Evolutionary conservation across 208 protist species (phyloP), one percentile per base, ranked within the genome.

Genomic region (Naegleria fowleri): DNA sequence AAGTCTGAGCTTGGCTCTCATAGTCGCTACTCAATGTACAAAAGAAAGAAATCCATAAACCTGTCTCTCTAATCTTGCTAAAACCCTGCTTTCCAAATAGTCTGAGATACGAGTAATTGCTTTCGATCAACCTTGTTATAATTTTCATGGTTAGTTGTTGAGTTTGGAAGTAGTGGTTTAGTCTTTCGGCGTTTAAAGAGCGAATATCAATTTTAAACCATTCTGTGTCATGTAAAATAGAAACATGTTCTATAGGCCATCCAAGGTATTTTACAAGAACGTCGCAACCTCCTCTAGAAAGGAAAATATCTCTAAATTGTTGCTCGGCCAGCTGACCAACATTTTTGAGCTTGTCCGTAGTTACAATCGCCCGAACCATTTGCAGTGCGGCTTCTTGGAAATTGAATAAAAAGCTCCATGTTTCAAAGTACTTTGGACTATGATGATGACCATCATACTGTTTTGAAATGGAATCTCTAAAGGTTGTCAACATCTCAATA

Each of bases 231-330:
- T 84, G 33, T 19, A 40, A 16, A 40, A 41, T 41, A 84, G 29
- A 41, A 33, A 84, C 76, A 33, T 84, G 76, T 40, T 84, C 76
- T 22, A 84, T 40, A 41, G 76, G 76, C 76, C 76, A 84, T 36
- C 76, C 76, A 33, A 84, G 38, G 15, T 84, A 84, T 84, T 84
- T 84, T 33, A 84, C 76, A 33, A 84, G 76, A 41, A 84, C 6
- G 76, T 84, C 76, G 6, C 29, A 84, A 41, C 76, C 76, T 38
- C 76, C 76, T 38, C 29, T 15, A 38, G 76, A 33, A 11, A 33
- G 29, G 29, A 84, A 84, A 16, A 33, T 19, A 84, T 84, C 76
- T 84, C 33, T 40, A 84, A 84, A 33, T 33, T 33, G 33, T 3
- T 40, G 11, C 76, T 41, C 29, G 5, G 76, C 29, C 2, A 40